Percentiles rank a stretch among this genome's conserved stretches.
phyloP scores from a whole-genome alignment of 2,329 filamentous ascomycete species.

The Ophiostoma montium region DNA sequence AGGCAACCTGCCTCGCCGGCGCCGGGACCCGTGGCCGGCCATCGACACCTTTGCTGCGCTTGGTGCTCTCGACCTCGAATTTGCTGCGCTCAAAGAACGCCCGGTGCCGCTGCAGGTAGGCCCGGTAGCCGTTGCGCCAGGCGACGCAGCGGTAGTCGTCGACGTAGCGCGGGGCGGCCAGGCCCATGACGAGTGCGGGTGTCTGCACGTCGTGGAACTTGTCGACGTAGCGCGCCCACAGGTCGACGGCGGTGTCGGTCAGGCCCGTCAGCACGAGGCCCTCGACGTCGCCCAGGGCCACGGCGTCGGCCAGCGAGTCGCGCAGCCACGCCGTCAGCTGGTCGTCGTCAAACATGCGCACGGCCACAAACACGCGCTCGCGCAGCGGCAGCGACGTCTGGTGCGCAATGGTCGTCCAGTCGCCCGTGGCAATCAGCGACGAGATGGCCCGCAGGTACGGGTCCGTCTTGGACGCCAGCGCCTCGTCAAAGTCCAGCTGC shows the following conservation, averaged over 20 bases:
- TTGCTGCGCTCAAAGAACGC: conserved; percentile 61
- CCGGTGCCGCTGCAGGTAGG: conserved; percentile 58
- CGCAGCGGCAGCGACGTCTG: conserved; percentile 60
- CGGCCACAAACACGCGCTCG: conserved; percentile 60
- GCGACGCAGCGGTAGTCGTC: conserved; percentile 60
- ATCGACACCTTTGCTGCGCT: conserved; percentile 37
- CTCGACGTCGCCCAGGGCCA: conserved; percentile 57
- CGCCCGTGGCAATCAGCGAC: conserved; percentile 59
- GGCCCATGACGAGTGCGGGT: conserved; percentile 58
- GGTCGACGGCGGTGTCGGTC: conserved; percentile 55
- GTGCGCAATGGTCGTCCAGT: conserved; percentile 61
- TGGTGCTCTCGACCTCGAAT: conserved; percentile 65
- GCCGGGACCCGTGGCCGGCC: conserved; percentile 50
- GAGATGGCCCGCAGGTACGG: conserved; percentile 71
- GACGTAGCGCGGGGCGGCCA: conserved; percentile 62
- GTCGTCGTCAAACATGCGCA: conserved; percentile 50
- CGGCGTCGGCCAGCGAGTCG: conserved; percentile 46
- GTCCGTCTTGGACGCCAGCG: conserved; percentile 38
- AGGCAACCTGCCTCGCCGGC: conserved; percentile 53
- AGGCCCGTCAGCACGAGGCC: conserved; percentile 68
- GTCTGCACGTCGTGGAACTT: conserved; percentile 70
- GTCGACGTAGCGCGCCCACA: conserved; percentile 61
- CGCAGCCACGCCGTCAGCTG: conserved; percentile 54
- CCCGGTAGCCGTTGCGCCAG: conserved; percentile 60
- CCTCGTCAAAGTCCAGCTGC: neutral